Evolutionary conservation across 2,329 filamentous ascomycete species (phyloP), one percentile per base, ranked within the genome.

Genomic region (Karstenula rhodostoma): DNA sequence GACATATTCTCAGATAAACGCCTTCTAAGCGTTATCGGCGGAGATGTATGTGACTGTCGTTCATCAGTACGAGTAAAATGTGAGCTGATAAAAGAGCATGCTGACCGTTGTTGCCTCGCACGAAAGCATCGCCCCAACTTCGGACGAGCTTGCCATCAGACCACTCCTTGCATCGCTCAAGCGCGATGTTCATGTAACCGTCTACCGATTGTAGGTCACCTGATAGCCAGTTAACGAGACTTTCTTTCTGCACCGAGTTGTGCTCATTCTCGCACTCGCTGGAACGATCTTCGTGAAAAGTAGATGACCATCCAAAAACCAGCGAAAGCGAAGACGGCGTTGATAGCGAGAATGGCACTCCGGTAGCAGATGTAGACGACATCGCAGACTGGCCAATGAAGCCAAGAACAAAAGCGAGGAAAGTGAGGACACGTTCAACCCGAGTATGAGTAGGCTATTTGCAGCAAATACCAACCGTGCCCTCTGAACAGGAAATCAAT

Each of bases 151-250:
- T 87, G 44, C 94, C 94, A 74, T 96, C 90, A 68, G 97, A 90
- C 70, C 90, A 93, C 81, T 99, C 95, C 67, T 92, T 90, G 22
- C 93, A 96, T 81, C 97, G 95, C 80, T 99, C 95, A 32, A 99
- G 87, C 13, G 95, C 94, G 77, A 99, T 97, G 82, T 99, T 99
- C 95, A 99, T 99, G 82, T 98, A 99, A 55, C 95, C 95, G 79
- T 99, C 95, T 52, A 99, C 94, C 0, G 94, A 97, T 78, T 98
- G 94, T 40, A 98, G 86, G 77, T 97, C 93, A 69, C 95, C 94
- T 97, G 64, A 19, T 8, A 1, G 17, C 7, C 9, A n/a, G 49
- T 69, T 49, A 70, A 59, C 19, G 7, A 10, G 15, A 13, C 8
- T 2, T 32, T 32, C 42, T 6, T 10, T 29, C 25, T 19, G 35